Evolutionary conservation across 371 early-diverging fungal genomes (phyloP), one percentile per base, ranked within the genome.

Genomic region (Dinochytrium kinnereticum): DNA sequence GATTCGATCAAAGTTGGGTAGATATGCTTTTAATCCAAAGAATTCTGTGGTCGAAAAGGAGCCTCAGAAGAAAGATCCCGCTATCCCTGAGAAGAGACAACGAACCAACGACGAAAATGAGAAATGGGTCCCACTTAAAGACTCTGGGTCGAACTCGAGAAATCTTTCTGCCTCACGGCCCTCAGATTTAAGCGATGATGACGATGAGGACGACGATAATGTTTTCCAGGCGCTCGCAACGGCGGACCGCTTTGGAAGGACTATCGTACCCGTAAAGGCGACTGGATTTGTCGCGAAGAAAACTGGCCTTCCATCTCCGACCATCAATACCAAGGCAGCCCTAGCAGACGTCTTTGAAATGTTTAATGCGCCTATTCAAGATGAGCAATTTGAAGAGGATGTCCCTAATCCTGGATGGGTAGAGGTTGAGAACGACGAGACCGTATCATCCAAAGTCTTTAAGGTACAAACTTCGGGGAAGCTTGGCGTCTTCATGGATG

Each of bases 281-380:
- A 66, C 38, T 2, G 66, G 66, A 2, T 44, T 66, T 37, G 44
- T 66, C 5, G 13, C 53, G 3, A 33, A 31, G 30, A 68, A 33
- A 15, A 33, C 53, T 2, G 34, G 51, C 1, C 50, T 68, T 30
- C 76, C 78, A 10, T 90, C 90, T 13, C 91, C 91, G 0, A 91
- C 91, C 0, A 88, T 91, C 72, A 87, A 88, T 68, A 91, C 91
- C 0, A 86, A 85, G 39, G 88, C 79, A 0, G 91, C 91, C 1
- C 75, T 89, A 64, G 82, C 82, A 7, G 91, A 88, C 44, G 85
- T 91, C 69, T 79, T 87, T 33, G 86, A 86, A n/a, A 87, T 91
- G 64, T 91, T 86, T 64, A 86, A 76, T 68, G 77, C 78, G 37
- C 82, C 83, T 1, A 69, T 84, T 71, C 61, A 64, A 7, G 26